Evolutionary conservation across 2,329 filamentous ascomycete genomes (phyloP).

Genomic region (Aspergillus transmontanensis): DNA sequence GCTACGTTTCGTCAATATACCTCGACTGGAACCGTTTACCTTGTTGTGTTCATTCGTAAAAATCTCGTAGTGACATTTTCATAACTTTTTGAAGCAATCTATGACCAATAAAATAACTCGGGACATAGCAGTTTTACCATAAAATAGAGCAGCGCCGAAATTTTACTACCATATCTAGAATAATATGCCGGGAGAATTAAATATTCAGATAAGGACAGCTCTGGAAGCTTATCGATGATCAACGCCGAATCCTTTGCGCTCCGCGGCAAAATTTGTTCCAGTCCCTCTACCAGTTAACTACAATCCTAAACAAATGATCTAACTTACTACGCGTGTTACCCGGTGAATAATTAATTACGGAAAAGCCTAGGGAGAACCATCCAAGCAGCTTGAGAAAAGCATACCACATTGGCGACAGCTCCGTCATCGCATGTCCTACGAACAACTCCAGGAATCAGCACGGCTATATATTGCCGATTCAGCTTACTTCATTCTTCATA

Average conservation of each 20-base stretch:
- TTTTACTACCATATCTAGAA: neutral
- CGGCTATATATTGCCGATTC: neutral
- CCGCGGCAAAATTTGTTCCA: neutral
- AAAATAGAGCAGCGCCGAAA: neutral
- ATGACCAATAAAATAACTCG: neutral
- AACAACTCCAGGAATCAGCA: neutral
- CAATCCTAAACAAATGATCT: neutral
- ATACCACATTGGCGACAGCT: neutral
- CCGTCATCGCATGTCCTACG: neutral
- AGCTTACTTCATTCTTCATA: neutral
- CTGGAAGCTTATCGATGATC: neutral
- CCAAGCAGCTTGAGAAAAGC: neutral
- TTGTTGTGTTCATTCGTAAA: neutral
- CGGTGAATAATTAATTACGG: neutral
- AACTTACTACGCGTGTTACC: too few species aligned
- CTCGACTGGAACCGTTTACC: conserved; percentile 22
- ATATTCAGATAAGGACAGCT: neutral
- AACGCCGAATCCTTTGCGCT: neutral
- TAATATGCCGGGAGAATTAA: neutral
- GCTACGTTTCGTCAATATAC: conserved; percentile 24
- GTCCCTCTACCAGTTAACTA: neutral
- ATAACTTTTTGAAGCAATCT: neutral
- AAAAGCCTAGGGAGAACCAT: neutral
- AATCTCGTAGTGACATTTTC: neutral
- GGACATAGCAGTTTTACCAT: neutral